Percentiles rank a stretch among this genome's conserved stretches.
phyloP scores from a whole-genome alignment of 352 stramenopile genomes.

The Aphanomyces astaci region DNA sequence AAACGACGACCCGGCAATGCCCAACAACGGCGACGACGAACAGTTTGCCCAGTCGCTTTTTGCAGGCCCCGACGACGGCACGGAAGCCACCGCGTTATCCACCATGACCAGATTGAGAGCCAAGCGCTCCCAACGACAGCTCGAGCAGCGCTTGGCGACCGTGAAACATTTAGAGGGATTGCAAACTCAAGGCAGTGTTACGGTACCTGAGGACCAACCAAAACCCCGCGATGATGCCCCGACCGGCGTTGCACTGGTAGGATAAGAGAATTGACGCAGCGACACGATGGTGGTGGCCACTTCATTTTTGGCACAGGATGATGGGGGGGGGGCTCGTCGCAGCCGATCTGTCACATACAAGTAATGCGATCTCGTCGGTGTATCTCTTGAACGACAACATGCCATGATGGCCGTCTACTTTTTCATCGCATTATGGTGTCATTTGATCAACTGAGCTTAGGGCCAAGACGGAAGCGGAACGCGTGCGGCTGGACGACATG shows the following conservation, averaged over 20 bases:
- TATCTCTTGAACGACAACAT: too few relatives aligned
- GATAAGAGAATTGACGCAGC: too few relatives aligned
- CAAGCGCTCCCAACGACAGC: constrained; percentile 48
- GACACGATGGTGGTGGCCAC: too few relatives aligned
- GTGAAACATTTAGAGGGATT: not conserved
- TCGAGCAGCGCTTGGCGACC: constrained; percentile 23
- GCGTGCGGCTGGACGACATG: not conserved
- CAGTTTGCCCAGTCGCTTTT: constrained; percentile 91
- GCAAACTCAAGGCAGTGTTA: not conserved
- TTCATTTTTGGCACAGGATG: too few relatives aligned
- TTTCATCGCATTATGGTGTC: too few relatives aligned
- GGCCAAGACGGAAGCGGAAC: constrained; percentile 15
- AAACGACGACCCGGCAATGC: not conserved
- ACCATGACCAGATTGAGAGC: constrained; percentile 38
- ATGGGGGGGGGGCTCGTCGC: not conserved
- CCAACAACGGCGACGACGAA: constrained; percentile 91
- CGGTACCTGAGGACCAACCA: not conserved
- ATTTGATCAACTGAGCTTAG: not conserved
- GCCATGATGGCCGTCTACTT: too few relatives aligned
- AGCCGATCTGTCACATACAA: constrained; percentile 6
- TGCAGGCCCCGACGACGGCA: constrained; percentile 17
- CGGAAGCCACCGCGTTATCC: not conserved
- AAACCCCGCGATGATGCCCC: too few relatives aligned
- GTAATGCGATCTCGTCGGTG: not conserved
- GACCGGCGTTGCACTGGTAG: too few relatives aligned